Base-by-base conservation (phyloP, 1,139 yeast species). In the Magnusiomyces suaveolens region DNA sequence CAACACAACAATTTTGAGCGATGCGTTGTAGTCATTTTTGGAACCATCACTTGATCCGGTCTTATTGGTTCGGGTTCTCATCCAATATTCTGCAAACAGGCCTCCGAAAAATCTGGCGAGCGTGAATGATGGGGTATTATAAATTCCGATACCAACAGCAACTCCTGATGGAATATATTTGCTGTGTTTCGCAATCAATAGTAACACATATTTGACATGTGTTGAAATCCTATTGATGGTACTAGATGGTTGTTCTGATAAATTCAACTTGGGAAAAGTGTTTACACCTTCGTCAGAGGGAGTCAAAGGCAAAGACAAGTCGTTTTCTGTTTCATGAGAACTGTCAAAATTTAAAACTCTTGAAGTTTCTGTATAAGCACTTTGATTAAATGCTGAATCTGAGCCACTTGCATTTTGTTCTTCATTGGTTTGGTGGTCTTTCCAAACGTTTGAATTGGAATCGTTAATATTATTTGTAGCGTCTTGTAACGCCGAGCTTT, bases 91-190 rank as follows among this genome's bases (percentile, higher is more conserved):
- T 2, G 92, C 80, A 46, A 83, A 69, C n/a, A 85, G 64, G 1
- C 98, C 98, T 16, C 98, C 98, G 29, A 88, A 60, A 64, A 92
- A 90, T 63, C 98, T 76, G 0, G 97, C 97, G 46, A 92, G 75
- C 0, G 98, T 92, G 69, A 92, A 92, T 52, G 89, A 84, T 1
- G 97, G 97, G 0, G 94, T 79, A 66, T 92, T 92, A 67, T 92
- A 92, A 59, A 92, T 87, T 23, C 98, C 98, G 57, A 92, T 85
- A 0, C 98, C 98, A 14, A 89, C 96, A 0, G 98, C 97, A 20
- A 92, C 95, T 10, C 98, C 98, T 46, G 88, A 84, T 0, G 98
- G 98, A 33, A 89, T 66, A 72, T 80, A 87, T 1, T 73, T 71
- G 55, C 82, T 65, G 20, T 46, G 39, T 10, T 64, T 75, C 76